Evolutionary conservation across 2,329 filamentous ascomycete species (phyloP), one percentile per base, ranked within the genome.

Genomic region (Colletotrichum chlorophyti): DNA sequence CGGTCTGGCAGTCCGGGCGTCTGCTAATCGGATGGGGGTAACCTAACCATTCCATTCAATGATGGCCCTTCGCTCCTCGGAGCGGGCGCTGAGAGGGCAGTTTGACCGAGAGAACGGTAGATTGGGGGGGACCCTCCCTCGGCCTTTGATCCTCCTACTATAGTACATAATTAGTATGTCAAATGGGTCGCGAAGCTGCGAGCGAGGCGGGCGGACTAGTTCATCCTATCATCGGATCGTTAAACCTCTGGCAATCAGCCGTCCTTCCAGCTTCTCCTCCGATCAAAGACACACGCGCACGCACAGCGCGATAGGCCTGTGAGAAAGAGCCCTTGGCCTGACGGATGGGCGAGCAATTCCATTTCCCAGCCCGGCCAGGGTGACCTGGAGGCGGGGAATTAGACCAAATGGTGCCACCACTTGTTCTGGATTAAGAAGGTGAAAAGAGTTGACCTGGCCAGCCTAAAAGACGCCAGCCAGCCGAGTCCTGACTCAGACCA

Each of bases 341-440:
- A 21, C 23, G 29, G 38, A 32, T 29, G 17, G 50, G 42, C 42
- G 34, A 53, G 32, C 46, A 60, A 60, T 53, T 60, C 53, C 58
- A 58, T 53, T 58, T 53, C 38, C 46, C 46, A n/a, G n/a, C n/a
- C n/a, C n/a, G n/a, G n/a, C n/a, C n/a, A 58, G 53, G 40, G 46
- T 58, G 58, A 24, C 58, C 40, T 37, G 58, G 58, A 53, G 58
- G 58, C 47, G 58, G 58, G 52, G 42, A 60, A 53, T n/a, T 51
- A 41, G 53, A 29, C 38, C 41, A 17, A 29, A 58, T 60, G 53
- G 58, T 59, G 58, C 53, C 53, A 58, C 53, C 58, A 59, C 58
- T n/a, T 58, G 58, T 58, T 60, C 58, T 60, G 37, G 34, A 60
- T 58, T 60, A 60, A 60, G 58, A 60, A 60, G 58, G 58, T 60